Base-by-base conservation (phyloP, 2,329 filamentous ascomycete genomes). In the Ustilaginoidea virens region DNA sequence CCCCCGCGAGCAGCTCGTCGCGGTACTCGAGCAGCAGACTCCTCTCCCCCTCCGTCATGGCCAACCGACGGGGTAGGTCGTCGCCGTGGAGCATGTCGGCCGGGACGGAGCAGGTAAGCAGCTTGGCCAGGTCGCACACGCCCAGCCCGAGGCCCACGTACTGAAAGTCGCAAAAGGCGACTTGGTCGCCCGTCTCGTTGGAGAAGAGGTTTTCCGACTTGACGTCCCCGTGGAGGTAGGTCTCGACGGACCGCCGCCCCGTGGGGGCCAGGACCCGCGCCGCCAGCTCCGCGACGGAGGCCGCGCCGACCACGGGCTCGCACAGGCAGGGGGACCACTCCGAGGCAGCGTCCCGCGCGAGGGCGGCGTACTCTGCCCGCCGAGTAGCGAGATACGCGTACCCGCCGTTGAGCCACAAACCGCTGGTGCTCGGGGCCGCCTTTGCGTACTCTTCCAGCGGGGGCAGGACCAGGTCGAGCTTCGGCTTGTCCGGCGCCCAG, bases 161-260 rank as follows among this genome's bases (percentile, higher is more conserved):
- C 39, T 80, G 74, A 32, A 80, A 80, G 43, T 80, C 75, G 40
- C 72, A 78, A 36, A 80, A 74, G 1, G 69, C 72, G 2, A 73
- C 69, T 4, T 52, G 34, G 2, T 63, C 48, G 1, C 66, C 69
- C 0, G 44, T 37, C 0, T 41, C 33, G 0, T 54, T 69, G 1
- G 67, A 69, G 40, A 77, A 77, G 5, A 79, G 56, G 33, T 80
- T 80, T 38, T 78, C 73, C 0, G 68, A 74, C 45, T 80, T 80
- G 29, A 78, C 72, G 32, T 80, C 74, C 6, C 74, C 74, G 39
- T 80, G 74, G 6, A 80, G 67, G 11, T 69, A 58, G 0, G 72
- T 73, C 36, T 75, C 59, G 1, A 58, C 54, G 0, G 50, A 32
- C 10, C 58, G 45, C 6, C 56, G 58, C 5, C 41, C 45, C 0